Conservation (phyloP, 768 basidiomycete genomes). For the Termitomyces sp. region DNA sequence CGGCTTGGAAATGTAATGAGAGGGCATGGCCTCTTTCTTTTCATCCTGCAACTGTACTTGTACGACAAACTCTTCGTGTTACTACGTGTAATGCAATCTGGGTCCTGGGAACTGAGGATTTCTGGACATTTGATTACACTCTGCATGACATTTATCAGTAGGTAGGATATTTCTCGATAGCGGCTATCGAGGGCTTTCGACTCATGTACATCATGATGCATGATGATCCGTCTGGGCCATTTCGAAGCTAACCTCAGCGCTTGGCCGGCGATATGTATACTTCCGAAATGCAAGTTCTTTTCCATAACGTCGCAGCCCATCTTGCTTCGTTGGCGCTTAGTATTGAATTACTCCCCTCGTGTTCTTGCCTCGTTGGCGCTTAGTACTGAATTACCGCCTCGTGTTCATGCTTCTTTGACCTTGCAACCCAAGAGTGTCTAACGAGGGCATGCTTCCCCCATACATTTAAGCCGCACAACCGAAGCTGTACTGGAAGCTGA, state of each 20-base stretch:
- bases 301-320: background rate
- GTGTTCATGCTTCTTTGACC: background rate
- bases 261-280: background rate
- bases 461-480: background rate
- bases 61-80: too few species aligned
- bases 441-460: background rate
- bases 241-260: background rate
- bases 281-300: background rate
- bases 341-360: background rate
- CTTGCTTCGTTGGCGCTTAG: background rate
- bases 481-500: background rate
- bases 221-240: too few species aligned
- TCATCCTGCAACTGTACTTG: too few species aligned
- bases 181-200: constrained; percentile 24
- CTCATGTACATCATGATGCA: background rate
- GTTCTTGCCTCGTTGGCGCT: background rate
- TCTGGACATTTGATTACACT: too few species aligned
- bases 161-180: background rate
- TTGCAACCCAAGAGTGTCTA: background rate
- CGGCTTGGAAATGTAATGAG: too few species aligned
- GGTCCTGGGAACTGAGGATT: too few species aligned
- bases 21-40: too few species aligned
- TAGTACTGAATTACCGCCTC: background rate
- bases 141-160: too few species aligned
- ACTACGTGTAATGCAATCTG: too few species aligned